Evolutionary conservation across 2,329 filamentous ascomycete genomes (phyloP).

Genomic region (Byssothecium circinans): DNA sequence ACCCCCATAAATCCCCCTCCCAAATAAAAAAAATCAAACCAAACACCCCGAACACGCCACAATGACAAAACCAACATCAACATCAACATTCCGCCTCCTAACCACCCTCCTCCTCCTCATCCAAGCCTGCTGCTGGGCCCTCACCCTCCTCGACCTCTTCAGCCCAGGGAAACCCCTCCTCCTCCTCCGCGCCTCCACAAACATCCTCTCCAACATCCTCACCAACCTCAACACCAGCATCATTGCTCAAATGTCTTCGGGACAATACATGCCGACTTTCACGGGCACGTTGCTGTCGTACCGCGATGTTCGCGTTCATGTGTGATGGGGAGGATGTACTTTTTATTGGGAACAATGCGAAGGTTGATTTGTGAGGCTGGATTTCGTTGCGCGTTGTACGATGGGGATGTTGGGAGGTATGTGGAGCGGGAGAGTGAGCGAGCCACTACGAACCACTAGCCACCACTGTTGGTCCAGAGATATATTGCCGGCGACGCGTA

Average conservation of each 20-base stretch:
- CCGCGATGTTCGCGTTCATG: not conserved
- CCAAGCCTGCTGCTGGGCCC: constrained; percentile 34
- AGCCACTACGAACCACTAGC: no score
- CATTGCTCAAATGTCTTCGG: not conserved
- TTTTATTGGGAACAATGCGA: no score
- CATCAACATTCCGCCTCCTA: constrained; percentile 30
- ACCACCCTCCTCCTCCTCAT: constrained; percentile 31
- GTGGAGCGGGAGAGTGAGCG: no score
- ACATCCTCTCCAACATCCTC: constrained; percentile 18
- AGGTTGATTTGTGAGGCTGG: no score
- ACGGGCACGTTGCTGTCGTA: not conserved
- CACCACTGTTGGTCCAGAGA: no score
- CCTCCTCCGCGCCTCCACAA: constrained; percentile 23
- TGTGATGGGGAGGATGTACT: not conserved
- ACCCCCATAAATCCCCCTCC: no score
- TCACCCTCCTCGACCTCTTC: constrained; percentile 35
- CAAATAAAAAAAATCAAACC: no score
- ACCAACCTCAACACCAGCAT: constrained; percentile 15
- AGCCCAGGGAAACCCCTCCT: constrained; percentile 30
- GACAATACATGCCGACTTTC: not conserved
- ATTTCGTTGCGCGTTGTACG: not conserved
- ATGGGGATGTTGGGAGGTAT: no score
- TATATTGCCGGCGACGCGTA: no score
- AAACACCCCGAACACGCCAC: no score
- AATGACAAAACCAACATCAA: no score